Percentiles rank a stretch among this genome's conserved stretches.
Evolutionary conservation across 352 stramenopile species (phyloP).

Genomic region (Phytopythium cucurbitacearum): DNA sequence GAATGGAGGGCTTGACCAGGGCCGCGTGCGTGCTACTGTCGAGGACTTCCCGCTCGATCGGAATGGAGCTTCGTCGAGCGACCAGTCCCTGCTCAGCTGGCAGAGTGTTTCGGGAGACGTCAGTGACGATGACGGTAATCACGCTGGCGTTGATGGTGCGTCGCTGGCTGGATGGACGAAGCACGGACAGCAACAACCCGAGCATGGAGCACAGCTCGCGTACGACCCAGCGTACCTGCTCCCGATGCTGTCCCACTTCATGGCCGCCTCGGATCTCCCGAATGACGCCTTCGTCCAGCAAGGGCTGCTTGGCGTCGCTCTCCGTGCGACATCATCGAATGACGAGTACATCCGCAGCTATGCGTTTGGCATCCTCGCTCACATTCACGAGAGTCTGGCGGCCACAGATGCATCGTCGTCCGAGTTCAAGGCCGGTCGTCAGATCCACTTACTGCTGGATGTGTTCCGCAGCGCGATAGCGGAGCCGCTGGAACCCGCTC

Average conservation of each 20-base stretch:
- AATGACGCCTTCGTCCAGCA: conserved; percentile 61
- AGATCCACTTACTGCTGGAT: conserved; percentile 79
- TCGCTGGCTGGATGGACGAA: background rate
- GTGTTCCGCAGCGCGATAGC: conserved; percentile 64
- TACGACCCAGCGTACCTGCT: conserved; percentile 80
- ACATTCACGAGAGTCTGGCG: conserved; percentile 68
- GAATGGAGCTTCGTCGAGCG: conserved; percentile 17
- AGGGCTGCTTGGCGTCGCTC: conserved; percentile 58
- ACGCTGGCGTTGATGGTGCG: conserved; percentile 3
- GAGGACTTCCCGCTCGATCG: conserved; percentile 65
- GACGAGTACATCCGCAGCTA: conserved; percentile 49
- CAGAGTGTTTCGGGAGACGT: background rate
- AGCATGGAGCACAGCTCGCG: conserved; percentile 9
- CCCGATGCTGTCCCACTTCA: conserved; percentile 71
- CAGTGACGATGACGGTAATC: conserved; percentile 14
- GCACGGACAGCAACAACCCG: background rate
- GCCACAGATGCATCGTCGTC: conserved; percentile 36
- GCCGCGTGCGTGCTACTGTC: conserved; percentile 62
- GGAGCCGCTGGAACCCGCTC: conserved; percentile 46
- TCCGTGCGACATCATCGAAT: conserved; percentile 71
- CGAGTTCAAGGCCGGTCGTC: conserved; percentile 69
- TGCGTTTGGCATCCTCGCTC: conserved; percentile 70
- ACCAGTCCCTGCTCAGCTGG: conserved; percentile 23
- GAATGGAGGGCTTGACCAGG: conserved; percentile 53
- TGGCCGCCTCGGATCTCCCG: conserved; percentile 63